These are phyloP conservation scores for Hypsizygus marmoreus DNA, from an alignment of 768 basidiomycete genomes.

Conservation along the genomic window DNA sequence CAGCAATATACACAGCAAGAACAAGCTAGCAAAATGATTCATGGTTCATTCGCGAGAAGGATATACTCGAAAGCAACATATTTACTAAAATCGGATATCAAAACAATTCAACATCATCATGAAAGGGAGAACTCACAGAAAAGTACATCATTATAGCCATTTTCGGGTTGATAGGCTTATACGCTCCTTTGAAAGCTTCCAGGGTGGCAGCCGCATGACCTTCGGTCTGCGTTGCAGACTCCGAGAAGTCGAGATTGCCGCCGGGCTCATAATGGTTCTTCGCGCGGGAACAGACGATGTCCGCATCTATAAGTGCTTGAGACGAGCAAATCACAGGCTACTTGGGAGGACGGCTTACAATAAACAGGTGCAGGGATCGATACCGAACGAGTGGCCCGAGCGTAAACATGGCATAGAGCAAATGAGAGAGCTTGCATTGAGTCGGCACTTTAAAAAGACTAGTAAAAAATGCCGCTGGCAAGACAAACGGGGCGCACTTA, in stretches of 20 bases:
- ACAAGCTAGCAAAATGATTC: no score
- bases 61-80: no score
- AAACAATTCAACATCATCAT: no score
- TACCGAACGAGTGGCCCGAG: conserved; percentile 79
- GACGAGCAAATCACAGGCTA: neutral
- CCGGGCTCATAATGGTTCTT: conserved; percentile 66
- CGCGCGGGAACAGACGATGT: conserved; percentile 69
- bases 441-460: conserved; percentile 47
- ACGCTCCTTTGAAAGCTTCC: conserved; percentile 50
- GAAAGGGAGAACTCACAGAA: conserved; percentile 36
- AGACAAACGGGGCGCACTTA: conserved; percentile 27
- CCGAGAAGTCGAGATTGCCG: conserved; percentile 42
- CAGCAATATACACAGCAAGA: no score
- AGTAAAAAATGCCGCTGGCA: neutral
- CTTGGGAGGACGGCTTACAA: conserved; percentile 47
- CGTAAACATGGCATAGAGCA: conserved; percentile 78
- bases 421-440: conserved; percentile 71
- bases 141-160: conserved; percentile 43
- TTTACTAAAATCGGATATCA: no score
- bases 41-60: no score
- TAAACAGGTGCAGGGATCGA: conserved; percentile 87
- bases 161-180: conserved; percentile 42
- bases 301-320: conserved; percentile 74
- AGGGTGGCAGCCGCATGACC: conserved; percentile 36
- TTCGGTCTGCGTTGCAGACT: conserved; percentile 38